Conservation (phyloP, 768 basidiomycete species). For the Clitopilus hobsonii region DNA sequence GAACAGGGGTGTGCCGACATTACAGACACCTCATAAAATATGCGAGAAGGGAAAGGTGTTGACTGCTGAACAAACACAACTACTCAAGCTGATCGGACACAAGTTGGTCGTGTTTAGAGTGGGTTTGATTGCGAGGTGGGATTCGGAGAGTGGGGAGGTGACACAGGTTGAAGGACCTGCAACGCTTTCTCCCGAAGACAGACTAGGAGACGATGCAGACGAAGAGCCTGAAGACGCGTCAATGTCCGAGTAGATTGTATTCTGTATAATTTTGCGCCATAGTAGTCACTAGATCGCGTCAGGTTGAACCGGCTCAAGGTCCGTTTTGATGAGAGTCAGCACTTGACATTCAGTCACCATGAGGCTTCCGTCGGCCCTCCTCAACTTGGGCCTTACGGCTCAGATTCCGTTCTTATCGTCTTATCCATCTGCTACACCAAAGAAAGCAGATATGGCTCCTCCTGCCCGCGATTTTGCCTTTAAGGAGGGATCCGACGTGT, state of each 20-base stretch:
- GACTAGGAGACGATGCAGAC: constrained; percentile 23
- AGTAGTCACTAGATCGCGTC: constrained; percentile 1
- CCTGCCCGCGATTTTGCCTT: constrained; percentile 44
- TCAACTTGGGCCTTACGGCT: constrained; percentile 49
- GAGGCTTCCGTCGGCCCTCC: constrained; percentile 24
- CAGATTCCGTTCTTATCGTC: constrained; percentile 44
- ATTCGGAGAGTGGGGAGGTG: constrained; percentile 61
- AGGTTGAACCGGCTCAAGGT: too few relatives aligned
- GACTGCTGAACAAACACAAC: constrained; percentile 83
- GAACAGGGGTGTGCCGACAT: constrained; percentile 82
- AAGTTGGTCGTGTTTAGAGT: constrained; percentile 85
- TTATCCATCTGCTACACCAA: constrained; percentile 9
- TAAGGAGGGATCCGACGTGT: constrained; percentile 52
- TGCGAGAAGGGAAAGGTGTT: constrained; percentile 81
- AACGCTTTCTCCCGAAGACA: constrained; percentile 30
- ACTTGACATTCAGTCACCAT: constrained; percentile 1
- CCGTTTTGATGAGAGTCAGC: not conserved
- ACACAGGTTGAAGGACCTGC: constrained; percentile 47
- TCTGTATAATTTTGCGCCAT: constrained; percentile 13
- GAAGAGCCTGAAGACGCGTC: constrained; percentile 35
- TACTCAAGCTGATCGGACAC: constrained; percentile 87
- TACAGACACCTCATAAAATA: constrained; percentile 74
- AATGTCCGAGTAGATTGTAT: constrained; percentile 42
- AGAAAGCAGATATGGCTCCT: constrained; percentile 17
- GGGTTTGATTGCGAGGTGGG: constrained; percentile 68